Percentiles rank a stretch among this genome's conserved stretches.
Conservation (phyloP, 2,329 filamentous ascomycete species). For the Aspergillus sp. region DNA sequence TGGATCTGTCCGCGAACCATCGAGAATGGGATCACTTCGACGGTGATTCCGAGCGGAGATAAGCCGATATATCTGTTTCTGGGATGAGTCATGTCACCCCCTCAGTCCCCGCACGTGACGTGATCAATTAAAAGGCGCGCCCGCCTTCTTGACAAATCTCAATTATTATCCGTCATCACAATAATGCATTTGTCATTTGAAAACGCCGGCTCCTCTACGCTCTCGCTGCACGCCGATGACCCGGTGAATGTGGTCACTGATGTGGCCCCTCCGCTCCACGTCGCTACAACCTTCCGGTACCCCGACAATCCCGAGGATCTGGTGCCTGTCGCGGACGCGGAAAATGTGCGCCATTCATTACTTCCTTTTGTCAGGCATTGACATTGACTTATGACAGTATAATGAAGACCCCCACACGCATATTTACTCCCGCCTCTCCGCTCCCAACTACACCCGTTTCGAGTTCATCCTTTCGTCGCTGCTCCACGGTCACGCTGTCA, state of each 20-base stretch:
- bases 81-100: background rate
- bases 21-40: slow-evolving; percentile 36
- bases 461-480: slow-evolving; percentile 73
- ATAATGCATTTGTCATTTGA: slow-evolving; percentile 19
- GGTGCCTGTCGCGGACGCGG: slow-evolving; percentile 40
- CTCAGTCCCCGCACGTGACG: background rate
- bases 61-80: too few relatives aligned
- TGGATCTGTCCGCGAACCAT: slow-evolving; percentile 32
- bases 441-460: slow-evolving; percentile 75
- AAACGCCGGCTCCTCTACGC: slow-evolving; percentile 51
- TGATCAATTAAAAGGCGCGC: background rate
- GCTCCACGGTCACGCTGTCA: slow-evolving; percentile 58
- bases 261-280: slow-evolving; percentile 81
- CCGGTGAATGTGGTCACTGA: slow-evolving; percentile 65
- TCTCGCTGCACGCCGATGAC: slow-evolving; percentile 77
- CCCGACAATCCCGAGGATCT: slow-evolving; percentile 62
- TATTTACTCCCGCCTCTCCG: slow-evolving; percentile 75
- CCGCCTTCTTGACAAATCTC: slow-evolving; percentile 13
- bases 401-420: slow-evolving; percentile 41
- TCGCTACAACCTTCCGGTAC: slow-evolving; percentile 89
- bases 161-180: slow-evolving; percentile 2
- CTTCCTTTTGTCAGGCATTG: background rate
- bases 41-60: slow-evolving; percentile 17
- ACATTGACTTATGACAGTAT: slow-evolving; percentile 10
- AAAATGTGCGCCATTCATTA: slow-evolving; percentile 4